Base-by-base conservation (phyloP, 306 rosid species). In the Prunus davidiana region DNA sequence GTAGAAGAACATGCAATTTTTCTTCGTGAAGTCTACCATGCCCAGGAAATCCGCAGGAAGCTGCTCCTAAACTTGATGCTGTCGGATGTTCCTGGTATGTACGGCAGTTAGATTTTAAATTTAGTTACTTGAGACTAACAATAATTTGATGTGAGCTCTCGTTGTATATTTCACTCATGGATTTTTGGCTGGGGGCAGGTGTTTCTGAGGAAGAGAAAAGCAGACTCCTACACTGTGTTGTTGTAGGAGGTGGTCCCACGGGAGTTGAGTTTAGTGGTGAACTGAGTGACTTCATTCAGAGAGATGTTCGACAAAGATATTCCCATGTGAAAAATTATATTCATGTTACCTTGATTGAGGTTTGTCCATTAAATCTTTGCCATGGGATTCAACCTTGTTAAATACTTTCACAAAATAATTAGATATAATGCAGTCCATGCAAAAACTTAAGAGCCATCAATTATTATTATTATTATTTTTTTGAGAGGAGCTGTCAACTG, bases 201-300 rank as follows among this genome's bases (percentile, higher is more conserved):
- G 81, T 95, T 62, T 30, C 81, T 0, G 91, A 89, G 80, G 93
- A 84, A 71, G 99, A 95, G 82, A 95, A 95, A 58, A 45, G 52
- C 49, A 86, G 97, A 82, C 92, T 95, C 71, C 83, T 95, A 68
- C 99, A 95, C 67, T 95, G 96, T 73, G 99, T 95, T 75, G 97
- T 95, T 60, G 97, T 95, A 19, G 99, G 99, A 76, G 99, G 99
- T 41, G 99, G 99, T 79, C 99, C 97, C 34, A 95, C 99, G 2
- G 99, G 97, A 79, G 99, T 95, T 43, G 99, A 95, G 79, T 95
- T 95, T 88, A 95, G 99, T 30, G 97, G 99, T 57, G 99, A 95
- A 83, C 97, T 95, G 49, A 92, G 97, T 89, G 99, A 95, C 81
- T 95, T 92, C 82, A 95, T 92, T 80, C 80, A 72, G 73, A 92